These are phyloP conservation scores for Penicillium paneum DNA, from an alignment of 2,329 filamentous ascomycete genomes.

Conservation along the genomic window DNA sequence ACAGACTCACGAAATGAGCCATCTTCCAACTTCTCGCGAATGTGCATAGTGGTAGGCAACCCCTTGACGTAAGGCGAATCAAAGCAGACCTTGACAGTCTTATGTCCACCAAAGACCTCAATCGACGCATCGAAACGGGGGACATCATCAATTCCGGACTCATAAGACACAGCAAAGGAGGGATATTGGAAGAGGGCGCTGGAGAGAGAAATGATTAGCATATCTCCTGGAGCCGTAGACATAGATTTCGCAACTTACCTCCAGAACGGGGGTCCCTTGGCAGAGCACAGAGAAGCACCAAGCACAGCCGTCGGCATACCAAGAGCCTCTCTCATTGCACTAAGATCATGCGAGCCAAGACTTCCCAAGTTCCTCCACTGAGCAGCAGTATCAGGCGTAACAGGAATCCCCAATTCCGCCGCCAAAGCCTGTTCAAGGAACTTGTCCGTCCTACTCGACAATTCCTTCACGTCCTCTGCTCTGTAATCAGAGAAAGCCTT, in stretches of 20 bases:
- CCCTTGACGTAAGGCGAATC: constrained; percentile 61
- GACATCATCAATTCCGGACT: constrained; percentile 54
- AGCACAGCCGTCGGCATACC: constrained; percentile 47
- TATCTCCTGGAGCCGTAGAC: not conserved
- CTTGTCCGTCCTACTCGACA: constrained; percentile 18
- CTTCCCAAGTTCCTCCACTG: constrained; percentile 45
- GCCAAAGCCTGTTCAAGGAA: constrained; percentile 31
- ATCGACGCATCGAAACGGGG: constrained; percentile 38
- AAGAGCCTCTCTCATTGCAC: constrained; percentile 52
- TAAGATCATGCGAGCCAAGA: constrained; percentile 54
- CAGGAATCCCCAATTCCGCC: constrained; percentile 32
- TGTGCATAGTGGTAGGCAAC: constrained; percentile 50
- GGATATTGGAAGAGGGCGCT: constrained; percentile 34
- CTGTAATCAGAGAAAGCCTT: constrained; percentile 44
- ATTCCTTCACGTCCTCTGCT: constrained; percentile 23
- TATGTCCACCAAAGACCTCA: constrained; percentile 50
- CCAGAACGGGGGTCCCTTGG: constrained; percentile 36
- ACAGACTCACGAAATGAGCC: constrained; percentile 39
- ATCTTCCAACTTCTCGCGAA: constrained; percentile 44
- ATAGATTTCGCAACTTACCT: constrained; percentile 10
- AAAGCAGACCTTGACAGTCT: constrained; percentile 53
- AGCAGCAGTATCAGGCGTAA: constrained; percentile 23
- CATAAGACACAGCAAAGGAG: constrained; percentile 54
- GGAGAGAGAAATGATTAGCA: constrained; percentile 19
- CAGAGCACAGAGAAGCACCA: constrained; percentile 33